Evolutionary conservation across 1,284 basidiomycete species (phyloP).

Genomic region (Leccinum ambiguum): DNA sequence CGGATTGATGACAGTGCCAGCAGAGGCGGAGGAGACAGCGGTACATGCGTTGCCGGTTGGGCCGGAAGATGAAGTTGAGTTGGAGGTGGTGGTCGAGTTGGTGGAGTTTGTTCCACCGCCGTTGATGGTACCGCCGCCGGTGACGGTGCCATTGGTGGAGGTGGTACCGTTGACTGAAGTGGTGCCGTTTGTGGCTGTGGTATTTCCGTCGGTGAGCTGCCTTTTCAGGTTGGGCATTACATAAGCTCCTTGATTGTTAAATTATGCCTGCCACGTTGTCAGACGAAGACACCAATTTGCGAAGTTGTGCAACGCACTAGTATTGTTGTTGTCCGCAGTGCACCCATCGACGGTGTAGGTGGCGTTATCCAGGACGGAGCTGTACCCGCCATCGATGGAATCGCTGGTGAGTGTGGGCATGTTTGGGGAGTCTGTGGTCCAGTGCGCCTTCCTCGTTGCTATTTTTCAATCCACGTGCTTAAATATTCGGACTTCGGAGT

Average conservation of each 20-base stretch:
- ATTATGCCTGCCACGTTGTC: conserved; percentile 10
- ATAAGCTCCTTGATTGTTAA: conserved; percentile 21
- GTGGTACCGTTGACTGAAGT: background rate
- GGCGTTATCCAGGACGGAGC: conserved; percentile 59
- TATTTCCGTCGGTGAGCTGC: conserved; percentile 21
- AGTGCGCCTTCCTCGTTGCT: too few species aligned
- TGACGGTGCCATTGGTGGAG: conserved; percentile 10
- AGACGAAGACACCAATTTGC: background rate
- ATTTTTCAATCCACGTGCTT: too few species aligned
- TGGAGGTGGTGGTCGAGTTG: conserved; percentile 24
- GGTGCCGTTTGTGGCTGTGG: conserved; percentile 2
- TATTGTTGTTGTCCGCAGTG: conserved; percentile 40
- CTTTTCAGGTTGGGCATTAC: conserved; percentile 24
- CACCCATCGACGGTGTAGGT: conserved; percentile 69
- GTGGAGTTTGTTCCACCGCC: conserved; percentile 28
- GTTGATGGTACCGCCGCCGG: conserved; percentile 7
- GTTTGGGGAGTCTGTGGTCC: too few species aligned
- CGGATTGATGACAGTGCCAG: conserved; percentile 74
- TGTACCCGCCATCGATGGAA: conserved; percentile 45
- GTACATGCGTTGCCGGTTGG: conserved; percentile 35
- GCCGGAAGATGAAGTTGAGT: conserved; percentile 23
- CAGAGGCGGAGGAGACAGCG: conserved; percentile 59
- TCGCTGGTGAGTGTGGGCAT: conserved; percentile 80
- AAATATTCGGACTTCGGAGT: too few species aligned
- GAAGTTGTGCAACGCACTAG: conserved; percentile 13